phyloP scores from a whole-genome alignment of 2,329 filamentous ascomycete genomes.

The Aspergillus latus region DNA sequence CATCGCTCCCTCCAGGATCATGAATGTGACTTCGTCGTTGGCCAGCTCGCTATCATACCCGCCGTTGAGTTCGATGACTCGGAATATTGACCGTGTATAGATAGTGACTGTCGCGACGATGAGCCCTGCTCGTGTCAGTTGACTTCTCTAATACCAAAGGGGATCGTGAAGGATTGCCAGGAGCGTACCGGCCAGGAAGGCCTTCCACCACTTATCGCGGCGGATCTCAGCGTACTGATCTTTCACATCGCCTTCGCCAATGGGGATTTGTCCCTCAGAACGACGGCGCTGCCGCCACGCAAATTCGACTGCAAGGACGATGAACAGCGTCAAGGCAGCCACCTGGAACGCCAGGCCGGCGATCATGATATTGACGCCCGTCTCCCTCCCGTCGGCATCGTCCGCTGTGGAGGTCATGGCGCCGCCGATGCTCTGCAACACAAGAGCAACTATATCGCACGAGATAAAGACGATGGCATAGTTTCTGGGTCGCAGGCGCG shows the following conservation, averaged over 20 bases:
- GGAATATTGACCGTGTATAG: slow-evolving; percentile 51
- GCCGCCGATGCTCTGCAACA: slow-evolving; percentile 58
- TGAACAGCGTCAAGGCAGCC: slow-evolving; percentile 57
- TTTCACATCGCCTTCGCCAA: not conserved
- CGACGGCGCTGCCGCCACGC: slow-evolving; percentile 35
- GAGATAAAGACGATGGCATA: slow-evolving; percentile 55
- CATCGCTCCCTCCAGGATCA: slow-evolving; percentile 55
- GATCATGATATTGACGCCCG: slow-evolving; percentile 63
- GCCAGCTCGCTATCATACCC: slow-evolving; percentile 50
- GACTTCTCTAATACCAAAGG: no score
- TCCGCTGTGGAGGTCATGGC: slow-evolving; percentile 13
- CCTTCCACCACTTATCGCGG: not conserved
- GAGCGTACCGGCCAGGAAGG: not conserved
- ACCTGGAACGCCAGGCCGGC: slow-evolving; percentile 64
- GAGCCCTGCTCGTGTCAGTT: not conserved
- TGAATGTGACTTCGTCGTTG: slow-evolving; percentile 51
- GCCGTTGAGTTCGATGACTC: slow-evolving; percentile 50
- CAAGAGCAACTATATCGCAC: slow-evolving; percentile 60
- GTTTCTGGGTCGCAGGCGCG: slow-evolving; percentile 33
- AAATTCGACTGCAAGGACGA: slow-evolving; percentile 48
- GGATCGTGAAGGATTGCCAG: not conserved
- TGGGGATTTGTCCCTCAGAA: not conserved
- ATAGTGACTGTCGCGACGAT: slow-evolving; percentile 47
- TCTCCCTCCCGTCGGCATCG: slow-evolving; percentile 12
- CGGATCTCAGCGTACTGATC: not conserved